Conservation (phyloP, 768 basidiomycete genomes). For the Tricholoma bakamatsutake region DNA sequence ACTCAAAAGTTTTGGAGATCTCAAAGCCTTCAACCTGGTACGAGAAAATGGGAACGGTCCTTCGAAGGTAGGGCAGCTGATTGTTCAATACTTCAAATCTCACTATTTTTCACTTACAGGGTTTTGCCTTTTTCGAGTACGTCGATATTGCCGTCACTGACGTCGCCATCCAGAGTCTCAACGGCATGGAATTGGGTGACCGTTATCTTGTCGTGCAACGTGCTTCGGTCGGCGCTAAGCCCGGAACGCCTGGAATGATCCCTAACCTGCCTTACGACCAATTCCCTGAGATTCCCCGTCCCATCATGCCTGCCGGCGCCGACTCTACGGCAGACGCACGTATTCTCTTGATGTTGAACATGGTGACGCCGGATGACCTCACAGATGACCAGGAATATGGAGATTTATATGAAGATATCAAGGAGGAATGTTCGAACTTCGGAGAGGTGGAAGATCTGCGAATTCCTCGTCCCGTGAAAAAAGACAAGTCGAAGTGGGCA, state of each 20-base stretch:
- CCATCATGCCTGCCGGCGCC: slow-evolving; percentile 77
- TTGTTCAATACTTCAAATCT: not conserved
- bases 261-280: slow-evolving; percentile 73
- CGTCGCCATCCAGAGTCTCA: slow-evolving; percentile 91
- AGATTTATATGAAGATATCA: slow-evolving; percentile 92
- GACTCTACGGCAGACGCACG: slow-evolving; percentile 61
- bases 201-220: slow-evolving; percentile 94
- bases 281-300: slow-evolving; percentile 79
- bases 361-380: slow-evolving; percentile 94
- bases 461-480: slow-evolving; percentile 85
- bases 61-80: slow-evolving; percentile 59
- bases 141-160: slow-evolving; percentile 86
- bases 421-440: slow-evolving; percentile 80
- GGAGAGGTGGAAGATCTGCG: slow-evolving; percentile 80
- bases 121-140: slow-evolving; percentile 99
- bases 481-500: slow-evolving; percentile 75
- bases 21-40: slow-evolving; percentile 97
- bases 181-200: slow-evolving; percentile 97
- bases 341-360: slow-evolving; percentile 96
- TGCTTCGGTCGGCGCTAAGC: slow-evolving; percentile 90
- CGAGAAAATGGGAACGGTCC: slow-evolving; percentile 86
- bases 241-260: slow-evolving; percentile 55
- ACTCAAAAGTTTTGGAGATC: slow-evolving; percentile 94
- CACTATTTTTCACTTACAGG: slow-evolving; percentile 43
- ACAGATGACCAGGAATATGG: slow-evolving; percentile 87